Evolutionary conservation across 2,329 filamentous ascomycete genomes (phyloP).

Genomic region (Trichoderma lentiforme): DNA sequence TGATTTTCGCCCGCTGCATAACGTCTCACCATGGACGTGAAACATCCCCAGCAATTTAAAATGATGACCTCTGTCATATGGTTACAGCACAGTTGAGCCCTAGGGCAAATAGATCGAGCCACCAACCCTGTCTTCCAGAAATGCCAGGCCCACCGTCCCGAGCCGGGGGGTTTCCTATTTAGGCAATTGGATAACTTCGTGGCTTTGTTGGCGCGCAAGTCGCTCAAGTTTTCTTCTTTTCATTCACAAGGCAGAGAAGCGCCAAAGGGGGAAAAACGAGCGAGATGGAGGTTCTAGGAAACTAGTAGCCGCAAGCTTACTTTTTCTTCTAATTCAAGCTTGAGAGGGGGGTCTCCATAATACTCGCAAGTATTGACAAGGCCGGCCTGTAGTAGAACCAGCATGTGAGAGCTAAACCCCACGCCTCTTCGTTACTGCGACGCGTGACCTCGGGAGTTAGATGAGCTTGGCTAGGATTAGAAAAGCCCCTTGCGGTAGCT

Average conservation of each 20-base stretch:
- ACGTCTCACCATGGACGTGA: neutral
- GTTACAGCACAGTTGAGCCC: slow-evolving; percentile 8
- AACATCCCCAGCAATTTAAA: neutral
- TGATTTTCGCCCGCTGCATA: neutral
- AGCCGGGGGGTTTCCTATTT: slow-evolving; percentile 2
- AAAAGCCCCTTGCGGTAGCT: neutral
- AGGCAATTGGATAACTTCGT: slow-evolving; percentile 16
- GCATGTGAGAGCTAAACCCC: neutral
- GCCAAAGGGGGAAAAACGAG: neutral
- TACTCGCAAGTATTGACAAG: neutral
- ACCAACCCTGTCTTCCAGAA: neutral
- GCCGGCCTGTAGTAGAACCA: neutral
- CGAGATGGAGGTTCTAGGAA: neutral
- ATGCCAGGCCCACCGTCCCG: neutral
- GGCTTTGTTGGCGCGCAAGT: slow-evolving; percentile 1
- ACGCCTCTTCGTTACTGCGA: neutral
- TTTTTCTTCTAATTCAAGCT: neutral
- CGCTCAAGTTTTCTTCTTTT: neutral
- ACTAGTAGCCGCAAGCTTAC: neutral
- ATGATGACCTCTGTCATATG: neutral
- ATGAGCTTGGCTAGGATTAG: neutral
- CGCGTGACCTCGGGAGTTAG: neutral
- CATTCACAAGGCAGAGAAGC: neutral
- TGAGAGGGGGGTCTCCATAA: neutral
- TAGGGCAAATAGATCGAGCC: neutral